Evolutionary conservation across 306 rosid genomes (phyloP).

Genomic region (Oemleria cerasiformis): DNA sequence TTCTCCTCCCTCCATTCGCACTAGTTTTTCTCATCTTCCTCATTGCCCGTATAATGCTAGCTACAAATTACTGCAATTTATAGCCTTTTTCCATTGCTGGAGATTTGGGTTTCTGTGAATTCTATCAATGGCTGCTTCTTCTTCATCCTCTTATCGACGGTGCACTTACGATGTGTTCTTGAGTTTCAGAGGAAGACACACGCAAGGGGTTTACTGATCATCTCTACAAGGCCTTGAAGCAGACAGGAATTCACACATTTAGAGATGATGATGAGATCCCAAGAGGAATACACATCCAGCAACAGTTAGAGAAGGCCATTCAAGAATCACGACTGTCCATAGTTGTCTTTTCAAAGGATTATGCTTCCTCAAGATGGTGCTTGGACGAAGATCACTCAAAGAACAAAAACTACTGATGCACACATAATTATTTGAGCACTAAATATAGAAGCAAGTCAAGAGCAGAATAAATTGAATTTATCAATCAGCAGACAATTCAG

Average conservation of each 20-base stretch:
- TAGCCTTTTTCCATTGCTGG: too few species aligned
- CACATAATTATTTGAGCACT: neutral
- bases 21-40: too few species aligned
- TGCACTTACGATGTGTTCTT: conserved; percentile 2
- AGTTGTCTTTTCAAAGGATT: neutral
- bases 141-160: neutral
- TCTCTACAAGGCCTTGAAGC: conserved; percentile 2
- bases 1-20: too few species aligned
- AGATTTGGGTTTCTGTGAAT: too few species aligned
- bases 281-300: neutral
- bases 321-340: neutral
- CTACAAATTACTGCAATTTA: too few species aligned
- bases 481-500: too few species aligned
- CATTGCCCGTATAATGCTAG: neutral
- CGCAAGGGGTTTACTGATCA: conserved; percentile 6
- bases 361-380: neutral
- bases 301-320: neutral
- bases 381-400: neutral
- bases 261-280: conserved; percentile 6
- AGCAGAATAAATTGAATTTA: too few species aligned
- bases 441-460: too few species aligned
- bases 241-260: conserved; percentile 2
- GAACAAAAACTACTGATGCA: neutral
- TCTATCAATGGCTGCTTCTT: neutral
- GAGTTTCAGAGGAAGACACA: conserved; percentile 12